Evolutionary conservation across 257 asterid species (phyloP).

Genomic region (Verbena officinalis): DNA sequence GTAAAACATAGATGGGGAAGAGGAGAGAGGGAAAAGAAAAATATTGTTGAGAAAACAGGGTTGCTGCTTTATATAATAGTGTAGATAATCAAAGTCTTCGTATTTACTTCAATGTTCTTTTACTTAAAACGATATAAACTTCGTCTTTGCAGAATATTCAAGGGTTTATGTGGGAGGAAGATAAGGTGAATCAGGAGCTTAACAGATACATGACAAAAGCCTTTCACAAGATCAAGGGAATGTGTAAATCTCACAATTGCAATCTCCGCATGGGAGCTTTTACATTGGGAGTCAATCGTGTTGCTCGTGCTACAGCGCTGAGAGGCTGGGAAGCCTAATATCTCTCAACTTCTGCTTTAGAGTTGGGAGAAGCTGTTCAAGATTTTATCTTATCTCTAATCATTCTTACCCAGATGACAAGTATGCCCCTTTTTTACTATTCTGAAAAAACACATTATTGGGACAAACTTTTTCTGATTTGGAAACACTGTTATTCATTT

Average conservation of each 20-base stretch:
- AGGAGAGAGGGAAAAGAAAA: too few species aligned
- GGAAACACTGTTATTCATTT: neutral
- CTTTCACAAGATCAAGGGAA: slow-evolving; percentile 58
- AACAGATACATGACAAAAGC: slow-evolving; percentile 68
- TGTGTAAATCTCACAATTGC: slow-evolving; percentile 63
- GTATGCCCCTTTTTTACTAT: neutral
- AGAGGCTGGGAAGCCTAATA: slow-evolving; percentile 29
- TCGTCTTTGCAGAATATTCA: slow-evolving; percentile 57
- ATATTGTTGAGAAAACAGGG: too few species aligned
- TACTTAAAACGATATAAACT: neutral
- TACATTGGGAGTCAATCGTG: slow-evolving; percentile 69
- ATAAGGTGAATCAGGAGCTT: slow-evolving; percentile 65
- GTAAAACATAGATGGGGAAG: too few species aligned
- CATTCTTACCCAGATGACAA: neutral
- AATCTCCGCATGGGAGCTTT: slow-evolving; percentile 82
- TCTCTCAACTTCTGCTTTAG: neutral
- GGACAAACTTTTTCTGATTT: neutral
- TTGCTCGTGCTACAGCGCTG: slow-evolving; percentile 24
- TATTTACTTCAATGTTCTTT: neutral
- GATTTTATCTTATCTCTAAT: neutral
- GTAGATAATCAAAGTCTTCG: neutral
- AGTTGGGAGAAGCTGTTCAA: neutral
- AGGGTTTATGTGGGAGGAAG: slow-evolving; percentile 85
- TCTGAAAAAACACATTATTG: neutral
- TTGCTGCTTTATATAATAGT: too few species aligned